Conservation (phyloP, 768 basidiomycete species). For the Pisolithus tinctorius region DNA sequence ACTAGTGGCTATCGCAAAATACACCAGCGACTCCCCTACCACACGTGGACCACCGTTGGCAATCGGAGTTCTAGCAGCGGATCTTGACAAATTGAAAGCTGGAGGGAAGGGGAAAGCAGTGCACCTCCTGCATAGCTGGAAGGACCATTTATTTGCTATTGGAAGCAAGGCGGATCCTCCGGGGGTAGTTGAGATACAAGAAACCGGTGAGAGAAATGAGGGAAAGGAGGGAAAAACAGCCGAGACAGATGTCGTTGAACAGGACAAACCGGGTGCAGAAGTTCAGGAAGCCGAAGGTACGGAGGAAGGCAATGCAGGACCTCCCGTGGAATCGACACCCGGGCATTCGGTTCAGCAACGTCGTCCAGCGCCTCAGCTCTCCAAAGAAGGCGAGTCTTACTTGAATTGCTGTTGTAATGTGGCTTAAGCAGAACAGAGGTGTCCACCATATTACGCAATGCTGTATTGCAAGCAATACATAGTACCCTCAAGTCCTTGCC, state of each 20-base stretch:
- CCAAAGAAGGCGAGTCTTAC: slow-evolving; percentile 23
- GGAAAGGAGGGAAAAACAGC: slow-evolving; percentile 8
- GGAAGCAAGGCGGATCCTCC: slow-evolving; percentile 60
- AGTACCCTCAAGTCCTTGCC: slow-evolving; percentile 38
- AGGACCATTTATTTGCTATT: slow-evolving; percentile 68
- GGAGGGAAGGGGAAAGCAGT: slow-evolving; percentile 75
- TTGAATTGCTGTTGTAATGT: neutral
- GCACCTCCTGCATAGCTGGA: slow-evolving; percentile 65
- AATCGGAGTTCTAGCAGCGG: slow-evolving; percentile 64
- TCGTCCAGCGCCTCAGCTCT: slow-evolving; percentile 10
- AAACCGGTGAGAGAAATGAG: slow-evolving; percentile 4
- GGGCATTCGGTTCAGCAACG: slow-evolving; percentile 2
- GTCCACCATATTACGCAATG: slow-evolving; percentile 42
- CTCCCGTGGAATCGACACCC: slow-evolving; percentile 7
- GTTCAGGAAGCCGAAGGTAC: slow-evolving; percentile 5
- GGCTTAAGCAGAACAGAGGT: too few relatives aligned
- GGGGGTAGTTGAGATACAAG: slow-evolving; percentile 27
- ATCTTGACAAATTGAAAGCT: slow-evolving; percentile 40
- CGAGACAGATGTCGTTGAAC: slow-evolving; percentile 1
- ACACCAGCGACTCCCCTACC: slow-evolving; percentile 25
- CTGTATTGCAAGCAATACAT: slow-evolving; percentile 62
- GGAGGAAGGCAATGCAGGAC: neutral
- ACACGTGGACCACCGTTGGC: slow-evolving; percentile 49
- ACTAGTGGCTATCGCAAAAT: slow-evolving; percentile 59
- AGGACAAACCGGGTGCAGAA: slow-evolving; percentile 6